Conservation (phyloP, 2,329 filamentous ascomycete species). For the Microthyrium microscopicum region DNA sequence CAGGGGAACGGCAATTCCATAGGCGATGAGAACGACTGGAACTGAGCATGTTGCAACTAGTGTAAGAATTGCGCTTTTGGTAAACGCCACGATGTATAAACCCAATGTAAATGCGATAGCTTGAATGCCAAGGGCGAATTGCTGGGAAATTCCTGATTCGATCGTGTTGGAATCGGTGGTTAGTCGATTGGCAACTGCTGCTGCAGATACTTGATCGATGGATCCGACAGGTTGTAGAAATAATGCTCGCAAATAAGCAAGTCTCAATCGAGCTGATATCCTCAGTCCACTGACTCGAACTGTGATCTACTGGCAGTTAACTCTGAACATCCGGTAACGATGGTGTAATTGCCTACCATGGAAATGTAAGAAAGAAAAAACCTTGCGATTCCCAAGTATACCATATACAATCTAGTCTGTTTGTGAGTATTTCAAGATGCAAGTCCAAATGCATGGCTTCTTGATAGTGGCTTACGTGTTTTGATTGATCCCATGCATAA, state of each 20-base stretch:
- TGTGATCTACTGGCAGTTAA: conserved; percentile 11
- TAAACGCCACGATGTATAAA: conserved; percentile 18
- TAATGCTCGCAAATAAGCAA: conserved; percentile 13
- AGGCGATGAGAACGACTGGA: conserved; percentile 19
- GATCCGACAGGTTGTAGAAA: conserved; percentile 14
- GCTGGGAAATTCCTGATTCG: conserved; percentile 16
- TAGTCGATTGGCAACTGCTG: conserved; percentile 15
- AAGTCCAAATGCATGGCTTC: background rate
- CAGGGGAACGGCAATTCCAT: conserved; percentile 16
- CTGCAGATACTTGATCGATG: conserved; percentile 14
- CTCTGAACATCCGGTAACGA: background rate
- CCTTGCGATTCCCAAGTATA: conserved; percentile 41
- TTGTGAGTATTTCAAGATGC: background rate
- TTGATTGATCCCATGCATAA: conserved; percentile 32
- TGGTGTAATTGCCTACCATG: conserved; percentile 22
- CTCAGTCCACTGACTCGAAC: conserved; percentile 14
- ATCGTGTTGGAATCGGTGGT: conserved; percentile 15
- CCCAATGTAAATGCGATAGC: conserved; percentile 19
- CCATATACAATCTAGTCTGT: conserved; percentile 32
- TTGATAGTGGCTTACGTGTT: conserved; percentile 28
- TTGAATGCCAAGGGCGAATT: conserved; percentile 15
- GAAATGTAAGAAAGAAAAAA: conserved; percentile 38
- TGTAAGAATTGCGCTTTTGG: conserved; percentile 14
- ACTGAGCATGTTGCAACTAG: conserved; percentile 14
- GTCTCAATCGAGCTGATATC: conserved; percentile 15